Base-by-base conservation (phyloP, 306 rosid genomes). In the Quercus mongolica region DNA sequence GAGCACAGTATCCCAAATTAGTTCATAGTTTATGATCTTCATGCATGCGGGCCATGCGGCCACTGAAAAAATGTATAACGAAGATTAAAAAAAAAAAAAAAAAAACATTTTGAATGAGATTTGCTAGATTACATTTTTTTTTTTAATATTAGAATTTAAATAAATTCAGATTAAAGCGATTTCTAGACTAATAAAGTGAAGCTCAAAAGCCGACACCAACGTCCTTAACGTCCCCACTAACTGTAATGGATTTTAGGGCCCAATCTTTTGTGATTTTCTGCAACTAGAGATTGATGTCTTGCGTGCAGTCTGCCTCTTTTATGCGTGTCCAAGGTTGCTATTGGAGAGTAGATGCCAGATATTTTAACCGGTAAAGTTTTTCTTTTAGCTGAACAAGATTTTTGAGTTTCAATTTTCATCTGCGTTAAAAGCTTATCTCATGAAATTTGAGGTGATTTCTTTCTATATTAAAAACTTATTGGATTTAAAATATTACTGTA, bases 141-240 rank as follows among this genome's bases (percentile, higher is more conserved):
- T 54, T 28, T 4, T 31, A 21, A 4, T 28, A 25, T 25, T 8
- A 62, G 46, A 46, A 33, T 71, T 49, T 56, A 49, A 49, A 10
- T 49, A 3, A 8, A 41, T 41, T 1, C 41, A 67, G 19, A 56
- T 13, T 20, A 75, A 78, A 25, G 25, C 14, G 31, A 20, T 26
- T 63, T 63, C 41, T 14, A 28, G 69, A 28, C 15, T 63, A 63
- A 19, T 63, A 63, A 19, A 35, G 12, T 4, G 73, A 61, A 78
- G 19, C 17, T 14, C 23, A 71, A 79, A 65, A 55, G 56, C 86
- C 82, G 79, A 85, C 88, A 82, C 38, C 73, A 74, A 74, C 78
- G 81, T 85, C 83, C 49, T 15, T 20, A 69, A 51, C 74, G 69
- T 56, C 80, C 79, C 73, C 61, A 75, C 74, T 71, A 3, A 52